phyloP scores from a whole-genome alignment of 2,329 filamentous ascomycete species.

The Ceratocystis cacaofunesta region DNA sequence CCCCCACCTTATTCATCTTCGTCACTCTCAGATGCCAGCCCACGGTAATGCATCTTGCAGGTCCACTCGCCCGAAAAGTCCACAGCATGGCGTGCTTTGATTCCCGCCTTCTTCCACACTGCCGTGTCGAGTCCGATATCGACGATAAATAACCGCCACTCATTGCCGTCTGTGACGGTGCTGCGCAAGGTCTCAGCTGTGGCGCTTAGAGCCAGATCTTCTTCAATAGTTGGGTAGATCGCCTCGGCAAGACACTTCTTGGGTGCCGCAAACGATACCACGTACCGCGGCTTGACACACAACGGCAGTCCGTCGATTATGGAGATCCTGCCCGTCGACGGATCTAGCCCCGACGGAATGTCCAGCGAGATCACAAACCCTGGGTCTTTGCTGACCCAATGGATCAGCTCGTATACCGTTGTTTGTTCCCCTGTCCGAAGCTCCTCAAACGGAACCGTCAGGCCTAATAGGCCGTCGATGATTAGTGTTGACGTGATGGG shows the following conservation, averaged over 20 bases:
- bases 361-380: slow-evolving; percentile 77
- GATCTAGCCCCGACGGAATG: slow-evolving; percentile 76
- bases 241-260: slow-evolving; percentile 72
- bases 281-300: slow-evolving; percentile 65
- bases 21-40: slow-evolving; percentile 21
- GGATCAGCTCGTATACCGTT: slow-evolving; percentile 75
- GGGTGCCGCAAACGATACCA: slow-evolving; percentile 75
- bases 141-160: slow-evolving; percentile 70
- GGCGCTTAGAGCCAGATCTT: slow-evolving; percentile 10
- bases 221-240: slow-evolving; percentile 32
- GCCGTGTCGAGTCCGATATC: slow-evolving; percentile 75
- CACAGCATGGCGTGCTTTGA: slow-evolving; percentile 65
- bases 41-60: slow-evolving; percentile 47
- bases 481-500: slow-evolving; percentile 54
- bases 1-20: background rate
- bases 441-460: slow-evolving; percentile 80
- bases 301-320: slow-evolving; percentile 61
- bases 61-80: slow-evolving; percentile 85
- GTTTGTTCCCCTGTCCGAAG: slow-evolving; percentile 69
- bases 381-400: slow-evolving; percentile 83
- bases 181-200: slow-evolving; percentile 20
- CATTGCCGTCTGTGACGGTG: slow-evolving; percentile 32
- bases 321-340: slow-evolving; percentile 52
- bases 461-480: slow-evolving; percentile 74
- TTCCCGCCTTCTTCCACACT: slow-evolving; percentile 74